phyloP scores from a whole-genome alignment of 345 rosid species.

The Geranium rotundifolium region DNA sequence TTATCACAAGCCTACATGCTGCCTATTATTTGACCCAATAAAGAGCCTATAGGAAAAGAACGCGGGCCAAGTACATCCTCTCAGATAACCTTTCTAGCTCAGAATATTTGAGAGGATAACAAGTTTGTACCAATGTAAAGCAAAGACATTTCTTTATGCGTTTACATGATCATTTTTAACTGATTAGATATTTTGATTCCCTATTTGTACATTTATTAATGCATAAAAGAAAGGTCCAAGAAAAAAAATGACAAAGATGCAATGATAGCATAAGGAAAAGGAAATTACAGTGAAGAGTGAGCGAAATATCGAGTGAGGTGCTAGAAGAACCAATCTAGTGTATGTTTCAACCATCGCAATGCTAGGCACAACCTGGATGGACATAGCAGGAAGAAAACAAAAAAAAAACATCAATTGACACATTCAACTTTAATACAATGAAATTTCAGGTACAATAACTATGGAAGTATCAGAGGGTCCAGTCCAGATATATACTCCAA shows the following conservation, averaged over 20 bases:
- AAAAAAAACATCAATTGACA: background rate
- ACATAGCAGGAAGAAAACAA: background rate
- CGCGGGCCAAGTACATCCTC: no score
- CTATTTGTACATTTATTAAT: background rate
- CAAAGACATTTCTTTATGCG: background rate
- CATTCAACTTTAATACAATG: background rate
- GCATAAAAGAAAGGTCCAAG: background rate
- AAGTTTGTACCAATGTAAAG: constrained; percentile 4
- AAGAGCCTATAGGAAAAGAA: no score
- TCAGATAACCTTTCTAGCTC: no score
- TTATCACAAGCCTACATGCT: no score
- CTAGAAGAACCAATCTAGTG: constrained; percentile 73
- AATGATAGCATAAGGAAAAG: constrained; percentile 11
- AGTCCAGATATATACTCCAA: constrained; percentile 7
- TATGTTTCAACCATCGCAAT: constrained; percentile 99
- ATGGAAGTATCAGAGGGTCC: background rate
- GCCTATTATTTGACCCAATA: no score
- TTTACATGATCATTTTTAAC: background rate
- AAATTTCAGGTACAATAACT: background rate
- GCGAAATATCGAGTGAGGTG: constrained; percentile 88
- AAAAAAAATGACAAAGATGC: background rate
- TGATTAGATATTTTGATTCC: constrained; percentile 2
- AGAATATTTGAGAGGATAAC: background rate
- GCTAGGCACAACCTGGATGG: constrained; percentile 81
- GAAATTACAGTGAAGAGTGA: constrained; percentile 73